phyloP scores from a whole-genome alignment of 192 early-diverging fungal genomes.

The Linnemannia zychae region DNA sequence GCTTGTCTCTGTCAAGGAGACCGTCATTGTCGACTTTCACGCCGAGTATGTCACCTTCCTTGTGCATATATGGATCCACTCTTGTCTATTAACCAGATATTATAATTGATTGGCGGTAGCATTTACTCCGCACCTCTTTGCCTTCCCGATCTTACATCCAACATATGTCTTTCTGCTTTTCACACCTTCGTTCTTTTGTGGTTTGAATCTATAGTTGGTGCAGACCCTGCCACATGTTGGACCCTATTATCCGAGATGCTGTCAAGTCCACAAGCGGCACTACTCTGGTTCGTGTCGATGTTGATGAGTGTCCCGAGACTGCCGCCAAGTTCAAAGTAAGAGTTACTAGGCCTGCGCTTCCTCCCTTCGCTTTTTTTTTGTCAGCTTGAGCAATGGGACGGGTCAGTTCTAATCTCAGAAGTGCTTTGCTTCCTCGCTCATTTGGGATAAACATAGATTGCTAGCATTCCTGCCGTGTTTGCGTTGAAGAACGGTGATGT shows the following conservation, averaged over 20 bases:
- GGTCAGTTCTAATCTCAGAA: too few species aligned
- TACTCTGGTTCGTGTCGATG: constrained; percentile 82
- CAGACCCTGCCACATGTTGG: constrained; percentile 84
- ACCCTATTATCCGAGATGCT: constrained; percentile 74
- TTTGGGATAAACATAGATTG: constrained; percentile 54
- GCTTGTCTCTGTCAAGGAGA: constrained; percentile 73
- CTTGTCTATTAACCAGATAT: neutral
- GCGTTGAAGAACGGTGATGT: constrained; percentile 76
- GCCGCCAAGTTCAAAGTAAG: constrained; percentile 75
- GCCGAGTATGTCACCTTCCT: constrained; percentile 72
- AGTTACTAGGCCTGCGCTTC: neutral
- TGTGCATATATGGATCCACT: too few species aligned
- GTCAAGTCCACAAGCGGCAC: constrained; percentile 75
- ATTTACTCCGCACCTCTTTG: neutral
- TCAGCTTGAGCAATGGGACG: too few species aligned
- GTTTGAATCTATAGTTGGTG: constrained; percentile 76
- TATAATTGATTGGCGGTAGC: neutral
- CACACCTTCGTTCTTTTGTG: neutral
- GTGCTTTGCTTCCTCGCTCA: too few species aligned
- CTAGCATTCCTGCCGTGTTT: constrained; percentile 81
- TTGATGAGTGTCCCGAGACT: constrained; percentile 74
- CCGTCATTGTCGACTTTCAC: constrained; percentile 87
- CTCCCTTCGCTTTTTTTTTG: too few species aligned
- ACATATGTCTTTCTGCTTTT: neutral
- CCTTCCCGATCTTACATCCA: neutral